phyloP scores from a whole-genome alignment of 2,329 filamentous ascomycete species.

The Polytolypa hystricis region DNA sequence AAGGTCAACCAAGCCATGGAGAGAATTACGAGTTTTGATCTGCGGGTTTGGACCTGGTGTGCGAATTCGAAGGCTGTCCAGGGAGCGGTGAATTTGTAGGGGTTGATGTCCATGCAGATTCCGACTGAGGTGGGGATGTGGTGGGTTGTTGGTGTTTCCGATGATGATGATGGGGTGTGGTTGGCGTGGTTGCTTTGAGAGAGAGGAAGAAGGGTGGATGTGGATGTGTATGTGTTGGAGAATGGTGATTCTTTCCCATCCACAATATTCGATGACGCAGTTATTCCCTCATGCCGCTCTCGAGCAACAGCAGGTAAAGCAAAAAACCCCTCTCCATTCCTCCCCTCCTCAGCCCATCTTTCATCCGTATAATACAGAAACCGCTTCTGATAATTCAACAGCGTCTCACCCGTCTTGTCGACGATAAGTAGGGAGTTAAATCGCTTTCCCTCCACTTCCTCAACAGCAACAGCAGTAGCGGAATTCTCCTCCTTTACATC shows the following conservation, averaged over 20 bases:
- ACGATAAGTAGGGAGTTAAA: conserved; percentile 53
- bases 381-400: conserved; percentile 52
- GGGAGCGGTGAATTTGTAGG: conserved; percentile 48
- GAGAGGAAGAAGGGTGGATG: conserved; percentile 5
- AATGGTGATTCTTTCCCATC: no score
- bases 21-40: conserved; percentile 44
- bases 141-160: conserved; percentile 6
- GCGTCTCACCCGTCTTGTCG: conserved; percentile 40
- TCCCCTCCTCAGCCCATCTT: conserved; percentile 47
- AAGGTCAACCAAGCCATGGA: conserved; percentile 55
- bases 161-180: neutral
- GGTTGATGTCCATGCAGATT: conserved; percentile 50
- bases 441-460: no score
- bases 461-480: neutral
- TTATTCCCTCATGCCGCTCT: neutral
- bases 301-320: conserved; percentile 14
- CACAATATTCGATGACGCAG: conserved; percentile 3
- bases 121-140: conserved; percentile 34
- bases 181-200: neutral
- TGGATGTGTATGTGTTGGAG: no score
- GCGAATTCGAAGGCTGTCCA: conserved; percentile 52
- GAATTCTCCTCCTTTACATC: neutral
- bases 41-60: conserved; percentile 38
- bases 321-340: conserved; percentile 17
- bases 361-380: conserved; percentile 59